Evolutionary conservation across 805 yeast species (phyloP).

Genomic region (Kodamaea sagamina): DNA sequence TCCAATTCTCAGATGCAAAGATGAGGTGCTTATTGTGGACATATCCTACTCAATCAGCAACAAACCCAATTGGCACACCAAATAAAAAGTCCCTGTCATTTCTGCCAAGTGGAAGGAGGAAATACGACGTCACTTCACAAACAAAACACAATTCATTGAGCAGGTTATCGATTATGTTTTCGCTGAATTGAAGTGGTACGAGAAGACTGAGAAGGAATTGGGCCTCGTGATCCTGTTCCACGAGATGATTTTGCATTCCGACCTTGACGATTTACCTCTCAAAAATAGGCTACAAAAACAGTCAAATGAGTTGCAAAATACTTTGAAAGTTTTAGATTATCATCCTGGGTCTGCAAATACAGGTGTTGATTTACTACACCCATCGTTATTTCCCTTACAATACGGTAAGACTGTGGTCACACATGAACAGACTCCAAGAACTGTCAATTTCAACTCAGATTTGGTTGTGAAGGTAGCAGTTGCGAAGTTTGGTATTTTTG

Average conservation of each 20-base stretch:
- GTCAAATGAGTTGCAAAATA: slow-evolving; percentile 8
- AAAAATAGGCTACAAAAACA: neutral
- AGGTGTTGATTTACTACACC: slow-evolving; percentile 25
- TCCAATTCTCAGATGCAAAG: slow-evolving; percentile 7
- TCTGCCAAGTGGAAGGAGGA: slow-evolving; percentile 30
- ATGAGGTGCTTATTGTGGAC: slow-evolving; percentile 22
- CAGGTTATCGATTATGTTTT: slow-evolving; percentile 18
- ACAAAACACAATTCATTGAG: slow-evolving; percentile 10
- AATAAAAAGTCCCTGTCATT: slow-evolving; percentile 24
- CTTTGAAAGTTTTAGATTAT: slow-evolving; percentile 13
- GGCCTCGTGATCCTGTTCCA: slow-evolving; percentile 13
- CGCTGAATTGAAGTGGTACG: slow-evolving; percentile 19
- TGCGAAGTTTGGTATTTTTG: slow-evolving; percentile 14
- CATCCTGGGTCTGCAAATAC: slow-evolving; percentile 18
- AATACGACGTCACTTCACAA: slow-evolving; percentile 7
- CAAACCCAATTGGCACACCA: slow-evolving; percentile 32
- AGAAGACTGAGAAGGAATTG: slow-evolving; percentile 11
- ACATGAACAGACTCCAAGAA: neutral
- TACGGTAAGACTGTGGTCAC: slow-evolving; percentile 17
- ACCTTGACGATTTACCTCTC: slow-evolving; percentile 8
- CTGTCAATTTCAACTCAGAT: slow-evolving; percentile 8
- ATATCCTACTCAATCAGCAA: slow-evolving; percentile 20
- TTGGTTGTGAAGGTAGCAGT: neutral
- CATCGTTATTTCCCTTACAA: slow-evolving; percentile 22
- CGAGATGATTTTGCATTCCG: slow-evolving; percentile 12